Evolutionary conservation across 345 rosid species (phyloP), one percentile per base, ranked within the genome.

Genomic region (Salix purpurea): DNA sequence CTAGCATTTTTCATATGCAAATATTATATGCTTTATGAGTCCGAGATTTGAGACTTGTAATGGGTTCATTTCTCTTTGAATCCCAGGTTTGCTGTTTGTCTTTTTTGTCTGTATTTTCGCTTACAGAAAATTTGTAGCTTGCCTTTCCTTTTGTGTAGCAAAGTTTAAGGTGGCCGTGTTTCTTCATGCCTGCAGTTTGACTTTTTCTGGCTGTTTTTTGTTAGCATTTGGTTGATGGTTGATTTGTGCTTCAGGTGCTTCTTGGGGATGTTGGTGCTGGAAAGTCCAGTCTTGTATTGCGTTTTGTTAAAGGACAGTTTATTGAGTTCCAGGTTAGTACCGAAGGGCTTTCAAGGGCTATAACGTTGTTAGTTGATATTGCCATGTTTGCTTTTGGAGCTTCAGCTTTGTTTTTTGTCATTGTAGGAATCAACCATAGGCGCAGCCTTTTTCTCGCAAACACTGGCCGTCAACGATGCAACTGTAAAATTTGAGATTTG

Each of bases 231-330:
- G 52, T 77, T 73, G 52, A 28, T 75, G 65, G 34, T 77, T 71
- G 64, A 74, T 78, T 76, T 84, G 70, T 76, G 68, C 74, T 77
- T 74, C 87, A 93, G 99, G 98, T 96, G 78, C 87, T 94, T 69
- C 92, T 94, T 70, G 98, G 97, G 74, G 97, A 94, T 86, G 97
- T 92, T 72, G 98, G 98, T 65, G 97, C 98, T 36, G 97, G 97
- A 72, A 94, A 94, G 81, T 94, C 98, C 15, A 92, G 98, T 81
- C 91, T 94, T 72, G 97, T 94, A 34, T 81, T 94, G 85, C 94
- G 96, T 7, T 94, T 94, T 84, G 94, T 91, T 24, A 92, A 90
- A 85, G 97, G 95, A 24, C 97, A 94, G 83, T 94, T 94, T 77
- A 85, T 94, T 81, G 98, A 94, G 79, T 94, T 92, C 85, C 98